phyloP scores from a whole-genome alignment of 148 eudicot genomes.

The Rhododendron vialii region DNA sequence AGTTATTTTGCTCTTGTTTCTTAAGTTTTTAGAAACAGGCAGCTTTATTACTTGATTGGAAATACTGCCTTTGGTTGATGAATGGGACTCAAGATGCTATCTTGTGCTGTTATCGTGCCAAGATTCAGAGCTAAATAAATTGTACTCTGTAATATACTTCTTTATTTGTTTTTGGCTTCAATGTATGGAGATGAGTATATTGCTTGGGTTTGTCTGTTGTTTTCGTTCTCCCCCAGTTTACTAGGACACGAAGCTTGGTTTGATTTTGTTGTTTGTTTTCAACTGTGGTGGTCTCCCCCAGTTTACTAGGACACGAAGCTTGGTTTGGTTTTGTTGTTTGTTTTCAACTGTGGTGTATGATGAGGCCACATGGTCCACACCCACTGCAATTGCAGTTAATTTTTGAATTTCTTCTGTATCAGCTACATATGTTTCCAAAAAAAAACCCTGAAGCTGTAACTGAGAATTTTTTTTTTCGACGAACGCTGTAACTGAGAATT shows the following conservation, averaged over 20 bases:
- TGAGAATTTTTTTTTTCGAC: not conserved
- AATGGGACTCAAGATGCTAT: not conserved
- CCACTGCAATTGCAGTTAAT: not conserved
- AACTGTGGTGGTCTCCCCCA: not conserved
- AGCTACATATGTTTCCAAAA: not conserved
- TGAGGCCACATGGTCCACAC: not conserved
- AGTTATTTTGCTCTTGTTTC: not conserved
- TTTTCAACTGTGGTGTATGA: not conserved
- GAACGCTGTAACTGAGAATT: not conserved
- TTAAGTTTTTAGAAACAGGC: not conserved
- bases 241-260: not conserved
- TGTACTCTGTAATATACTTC: not conserved
- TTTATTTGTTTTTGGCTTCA: not conserved
- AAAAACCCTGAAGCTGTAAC: not conserved
- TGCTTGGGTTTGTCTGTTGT: not conserved
- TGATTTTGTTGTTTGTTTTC: not conserved
- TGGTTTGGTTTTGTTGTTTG: not conserved
- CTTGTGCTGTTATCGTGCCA: not conserved
- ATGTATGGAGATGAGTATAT: not conserved
- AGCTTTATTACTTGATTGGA: not conserved
- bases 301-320: not conserved
- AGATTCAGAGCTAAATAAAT: not conserved
- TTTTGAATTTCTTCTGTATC: not conserved
- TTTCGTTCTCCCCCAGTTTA: not conserved
- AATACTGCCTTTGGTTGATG: not conserved